Evolutionary conservation across 225 moss, liverwort and hornwort genomes (phyloP).

Genomic region (Marchantia paleacea): DNA sequence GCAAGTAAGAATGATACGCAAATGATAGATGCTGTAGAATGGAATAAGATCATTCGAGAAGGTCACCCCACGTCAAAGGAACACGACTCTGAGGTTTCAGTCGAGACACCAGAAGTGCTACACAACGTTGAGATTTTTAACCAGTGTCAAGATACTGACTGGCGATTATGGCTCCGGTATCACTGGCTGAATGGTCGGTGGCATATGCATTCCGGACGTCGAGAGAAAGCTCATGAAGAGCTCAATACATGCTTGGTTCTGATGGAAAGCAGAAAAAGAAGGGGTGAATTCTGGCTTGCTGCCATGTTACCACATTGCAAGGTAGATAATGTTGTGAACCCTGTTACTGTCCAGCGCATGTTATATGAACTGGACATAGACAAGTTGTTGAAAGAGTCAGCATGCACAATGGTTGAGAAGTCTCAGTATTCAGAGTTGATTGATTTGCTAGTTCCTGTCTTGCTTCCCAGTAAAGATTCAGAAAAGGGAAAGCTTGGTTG

Average conservation of each 20-base stretch:
- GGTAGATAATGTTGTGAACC: slow-evolving; percentile 68
- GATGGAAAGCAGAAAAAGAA: slow-evolving; percentile 58
- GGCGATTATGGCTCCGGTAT: slow-evolving; percentile 84
- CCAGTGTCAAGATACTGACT: slow-evolving; percentile 53
- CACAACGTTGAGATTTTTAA: slow-evolving; percentile 27
- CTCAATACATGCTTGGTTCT: slow-evolving; percentile 70
- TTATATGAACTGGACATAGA: slow-evolving; percentile 80
- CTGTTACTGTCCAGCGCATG: slow-evolving; percentile 68
- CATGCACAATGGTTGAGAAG: slow-evolving; percentile 58
- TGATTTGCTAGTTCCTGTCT: slow-evolving; percentile 66
- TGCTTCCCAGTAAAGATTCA: slow-evolving; percentile 57
- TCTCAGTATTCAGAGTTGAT: slow-evolving; percentile 70
- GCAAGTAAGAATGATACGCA: slow-evolving; percentile 9
- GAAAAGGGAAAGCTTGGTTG: slow-evolving; percentile 44
- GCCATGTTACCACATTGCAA: slow-evolving; percentile 77
- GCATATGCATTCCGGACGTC: slow-evolving; percentile 70
- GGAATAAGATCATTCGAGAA: not conserved
- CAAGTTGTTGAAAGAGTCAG: slow-evolving; percentile 74
- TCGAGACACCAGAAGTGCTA: slow-evolving; percentile 27
- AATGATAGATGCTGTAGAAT: slow-evolving; percentile 2
- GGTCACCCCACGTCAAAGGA: not conserved
- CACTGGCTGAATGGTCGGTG: slow-evolving; percentile 87
- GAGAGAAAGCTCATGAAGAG: slow-evolving; percentile 78
- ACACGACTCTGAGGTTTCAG: slow-evolving; percentile 6
- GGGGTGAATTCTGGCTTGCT: slow-evolving; percentile 34